These are phyloP conservation scores for Pistacia vera DNA, from an alignment of 345 rosid species.

Conservation along the genomic window DNA sequence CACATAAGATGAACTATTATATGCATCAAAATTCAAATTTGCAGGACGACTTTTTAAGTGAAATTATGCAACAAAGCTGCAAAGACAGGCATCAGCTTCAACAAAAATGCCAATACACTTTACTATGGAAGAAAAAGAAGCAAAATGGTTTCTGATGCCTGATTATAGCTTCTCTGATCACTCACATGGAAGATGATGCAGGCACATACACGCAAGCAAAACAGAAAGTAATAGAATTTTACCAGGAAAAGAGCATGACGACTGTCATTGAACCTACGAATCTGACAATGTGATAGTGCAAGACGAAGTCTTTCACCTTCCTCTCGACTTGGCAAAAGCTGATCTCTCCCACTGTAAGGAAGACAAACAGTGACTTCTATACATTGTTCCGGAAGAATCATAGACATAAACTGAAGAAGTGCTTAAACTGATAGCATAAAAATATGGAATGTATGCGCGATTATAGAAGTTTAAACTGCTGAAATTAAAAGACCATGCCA, in stretches of 20 bases:
- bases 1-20: constrained; percentile 11
- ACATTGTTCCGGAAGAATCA: constrained; percentile 5
- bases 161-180: neutral
- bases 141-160: neutral
- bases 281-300: constrained; percentile 50
- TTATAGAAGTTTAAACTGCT: neutral
- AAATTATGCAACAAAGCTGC: neutral
- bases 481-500: neutral
- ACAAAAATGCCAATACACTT: neutral
- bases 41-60: neutral
- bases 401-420: constrained; percentile 4
- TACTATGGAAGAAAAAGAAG: neutral
- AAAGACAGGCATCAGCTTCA: neutral
- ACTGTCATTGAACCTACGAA: constrained; percentile 53
- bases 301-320: constrained; percentile 63
- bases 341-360: constrained; percentile 72
- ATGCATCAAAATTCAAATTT: constrained; percentile 5
- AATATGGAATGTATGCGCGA: neutral
- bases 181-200: neutral
- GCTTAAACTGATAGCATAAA: neutral
- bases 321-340: constrained; percentile 61
- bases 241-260: constrained; percentile 89
- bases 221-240: constrained; percentile 28
- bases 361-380: neutral
- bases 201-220: neutral